Base-by-base conservation (phyloP, 768 basidiomycete genomes). In the Russula abietina region DNA sequence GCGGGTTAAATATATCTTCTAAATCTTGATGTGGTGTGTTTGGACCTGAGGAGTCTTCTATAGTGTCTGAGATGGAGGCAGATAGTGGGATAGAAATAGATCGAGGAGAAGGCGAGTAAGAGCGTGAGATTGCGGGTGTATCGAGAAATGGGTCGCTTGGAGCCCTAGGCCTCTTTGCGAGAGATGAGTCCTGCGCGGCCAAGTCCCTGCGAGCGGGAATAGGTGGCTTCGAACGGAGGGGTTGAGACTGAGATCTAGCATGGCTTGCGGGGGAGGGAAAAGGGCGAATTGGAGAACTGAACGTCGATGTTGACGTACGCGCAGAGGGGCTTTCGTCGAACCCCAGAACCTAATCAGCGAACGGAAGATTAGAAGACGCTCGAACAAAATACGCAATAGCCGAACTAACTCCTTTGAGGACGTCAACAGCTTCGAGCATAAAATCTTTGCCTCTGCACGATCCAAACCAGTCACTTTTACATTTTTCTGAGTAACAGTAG, bases 391-490 rank as follows among this genome's bases (percentile, higher is more conserved):
- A 55, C 74, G 58, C 77, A 75, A 78, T 61, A 33, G 49, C 32
- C 67, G 57, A n/a, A 79, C 87, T 69, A 68, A 89, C 92, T 69
- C 93, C 93, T 83, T 96, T 96, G 67, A 95, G 84, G 52, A 93
- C 77, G 68, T 91, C 86, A 60, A 95, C 85, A 11, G 91, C 91
- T 75, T 95, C 93, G 55, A 90, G 79, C 92, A 94, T 94, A 73
- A 96, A 96, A 68, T 93, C 90, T 74, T 91, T 90, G 62, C 93
- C 93, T 71, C 93, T 95, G 74, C 60, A 66, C 57, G 66, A 68
- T 60, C 57, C 69, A 59, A 65, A 45, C 54, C 54, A 62, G 62
- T 55, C 62, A 60, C 62, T 63, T 39, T 71, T 41, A 66, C 68
- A 38, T 62, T 50, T 33, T 59, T 59, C 60, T 51, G 60, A 5